Evolutionary conservation across 192 early-diverging fungal genomes (phyloP).

Genomic region (Lunasporangiospora selenospora): DNA sequence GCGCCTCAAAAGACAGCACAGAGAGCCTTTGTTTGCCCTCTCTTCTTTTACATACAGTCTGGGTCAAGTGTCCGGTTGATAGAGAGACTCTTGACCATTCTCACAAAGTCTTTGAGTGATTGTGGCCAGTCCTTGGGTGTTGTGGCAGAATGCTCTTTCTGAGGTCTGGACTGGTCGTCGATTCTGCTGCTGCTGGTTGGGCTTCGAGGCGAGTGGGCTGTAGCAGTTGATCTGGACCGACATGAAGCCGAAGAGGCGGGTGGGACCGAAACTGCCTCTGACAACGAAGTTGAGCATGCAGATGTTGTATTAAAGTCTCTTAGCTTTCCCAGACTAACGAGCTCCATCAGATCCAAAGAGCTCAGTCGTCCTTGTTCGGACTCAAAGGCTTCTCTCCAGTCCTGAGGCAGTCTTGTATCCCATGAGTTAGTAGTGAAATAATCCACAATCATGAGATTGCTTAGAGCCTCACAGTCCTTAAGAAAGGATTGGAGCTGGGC

Average conservation of each 20-base stretch:
- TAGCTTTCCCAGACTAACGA: conserved; percentile 35
- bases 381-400: conserved; percentile 54
- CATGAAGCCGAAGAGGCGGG: conserved; percentile 3
- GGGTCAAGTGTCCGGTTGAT: conserved; percentile 35
- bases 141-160: too few species aligned
- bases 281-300: conserved; percentile 1
- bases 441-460: conserved; percentile 52
- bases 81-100: conserved; percentile 27
- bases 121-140: conserved; percentile 63
- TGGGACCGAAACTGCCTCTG: background rate
- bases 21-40: too few species aligned
- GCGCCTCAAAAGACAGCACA: background rate
- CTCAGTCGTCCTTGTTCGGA: conserved; percentile 22
- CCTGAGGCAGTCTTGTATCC: conserved; percentile 45
- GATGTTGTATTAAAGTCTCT: conserved; percentile 14
- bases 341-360: conserved; percentile 40
- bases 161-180: conserved; percentile 3
- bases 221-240: too few species aligned
- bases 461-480: conserved; percentile 19
- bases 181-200: background rate
- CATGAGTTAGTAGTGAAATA: conserved; percentile 56
- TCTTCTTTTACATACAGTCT: conserved; percentile 38
- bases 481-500: conserved; percentile 14
- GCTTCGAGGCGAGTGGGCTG: too few species aligned
- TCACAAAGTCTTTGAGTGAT: conserved; percentile 46